Evolutionary conservation across 2,329 filamentous ascomycete genomes (phyloP).

Genomic region (Ophiosphaerella korrae): DNA sequence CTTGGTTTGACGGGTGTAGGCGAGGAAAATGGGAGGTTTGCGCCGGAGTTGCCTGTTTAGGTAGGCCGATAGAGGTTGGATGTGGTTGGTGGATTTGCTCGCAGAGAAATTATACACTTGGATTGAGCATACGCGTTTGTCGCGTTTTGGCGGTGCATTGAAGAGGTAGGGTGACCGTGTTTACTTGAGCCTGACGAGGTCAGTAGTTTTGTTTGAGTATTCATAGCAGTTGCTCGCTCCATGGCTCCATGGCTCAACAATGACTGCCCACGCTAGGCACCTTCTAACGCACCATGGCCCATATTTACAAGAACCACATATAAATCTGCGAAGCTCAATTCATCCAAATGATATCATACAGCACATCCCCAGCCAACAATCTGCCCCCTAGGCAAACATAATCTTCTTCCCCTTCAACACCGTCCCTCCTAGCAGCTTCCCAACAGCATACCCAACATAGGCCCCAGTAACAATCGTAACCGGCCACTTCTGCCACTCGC

Average conservation of each 20-base stretch:
- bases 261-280: too few species aligned
- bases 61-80: neutral
- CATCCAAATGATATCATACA: neutral
- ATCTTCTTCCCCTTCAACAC: slow-evolving; percentile 54
- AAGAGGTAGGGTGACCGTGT: neutral
- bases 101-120: too few species aligned
- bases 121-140: too few species aligned
- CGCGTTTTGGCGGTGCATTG: neutral
- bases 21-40: neutral
- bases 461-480: slow-evolving; percentile 85
- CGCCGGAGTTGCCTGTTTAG: slow-evolving; percentile 2
- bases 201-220: neutral
- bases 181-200: neutral
- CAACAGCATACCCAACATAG: slow-evolving; percentile 77
- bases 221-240: neutral
- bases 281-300: neutral
- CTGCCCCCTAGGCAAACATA: slow-evolving; percentile 45
- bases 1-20: neutral
- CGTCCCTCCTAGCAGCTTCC: slow-evolving; percentile 65
- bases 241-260: too few species aligned
- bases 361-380: neutral
- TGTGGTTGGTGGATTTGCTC: neutral
- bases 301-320: neutral
- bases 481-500: slow-evolving; percentile 99
- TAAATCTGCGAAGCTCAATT: neutral